Percentiles rank a stretch among this genome's conserved stretches.
phyloP scores from a whole-genome alignment of 495 filamentous ascomycete species.

The Penicillium nucicola region DNA sequence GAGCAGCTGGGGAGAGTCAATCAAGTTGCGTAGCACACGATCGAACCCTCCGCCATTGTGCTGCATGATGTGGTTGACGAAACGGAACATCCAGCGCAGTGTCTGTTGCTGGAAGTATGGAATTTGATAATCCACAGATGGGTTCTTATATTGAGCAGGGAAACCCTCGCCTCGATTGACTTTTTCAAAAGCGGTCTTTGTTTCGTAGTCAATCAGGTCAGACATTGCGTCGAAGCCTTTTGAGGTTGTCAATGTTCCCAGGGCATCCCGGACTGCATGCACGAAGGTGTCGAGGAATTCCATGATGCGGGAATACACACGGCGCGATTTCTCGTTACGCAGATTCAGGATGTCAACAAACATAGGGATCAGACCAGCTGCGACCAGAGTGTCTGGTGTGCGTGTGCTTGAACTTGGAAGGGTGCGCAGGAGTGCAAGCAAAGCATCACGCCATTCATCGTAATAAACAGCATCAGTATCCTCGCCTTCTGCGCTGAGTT shows the following conservation, averaged over 20 bases:
- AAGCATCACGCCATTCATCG: conserved; percentile 84
- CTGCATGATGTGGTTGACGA: conserved; percentile 92
- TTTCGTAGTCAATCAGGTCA: conserved; percentile 76
- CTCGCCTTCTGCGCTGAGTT: conserved; percentile 62
- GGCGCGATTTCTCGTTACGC: conserved; percentile 76
- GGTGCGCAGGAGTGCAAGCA: conserved; percentile 76
- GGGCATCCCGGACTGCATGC: conserved; percentile 75
- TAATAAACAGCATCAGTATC: conserved; percentile 55
- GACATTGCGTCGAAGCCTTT: conserved; percentile 85
- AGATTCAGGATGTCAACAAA: conserved; percentile 86
- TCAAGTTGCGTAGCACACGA: conserved; percentile 83
- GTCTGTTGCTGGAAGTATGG: conserved; percentile 90
- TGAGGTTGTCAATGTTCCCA: conserved; percentile 71
- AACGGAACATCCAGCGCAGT: conserved; percentile 89
- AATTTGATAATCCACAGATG: conserved; percentile 85
- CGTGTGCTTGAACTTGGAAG: conserved; percentile 67
- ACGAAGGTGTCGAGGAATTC: conserved; percentile 83
- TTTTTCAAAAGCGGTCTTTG: conserved; percentile 63
- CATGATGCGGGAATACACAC: conserved; percentile 75
- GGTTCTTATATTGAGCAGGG: conserved; percentile 70
- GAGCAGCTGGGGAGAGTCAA: conserved; percentile 85
- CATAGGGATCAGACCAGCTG: conserved; percentile 82
- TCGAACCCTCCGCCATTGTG: conserved; percentile 83
- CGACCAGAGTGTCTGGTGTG: conserved; percentile 70
- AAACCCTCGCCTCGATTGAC: conserved; percentile 69